Conservation (phyloP, 1,139 yeast species). For the Kazachstania sp. region DNA sequence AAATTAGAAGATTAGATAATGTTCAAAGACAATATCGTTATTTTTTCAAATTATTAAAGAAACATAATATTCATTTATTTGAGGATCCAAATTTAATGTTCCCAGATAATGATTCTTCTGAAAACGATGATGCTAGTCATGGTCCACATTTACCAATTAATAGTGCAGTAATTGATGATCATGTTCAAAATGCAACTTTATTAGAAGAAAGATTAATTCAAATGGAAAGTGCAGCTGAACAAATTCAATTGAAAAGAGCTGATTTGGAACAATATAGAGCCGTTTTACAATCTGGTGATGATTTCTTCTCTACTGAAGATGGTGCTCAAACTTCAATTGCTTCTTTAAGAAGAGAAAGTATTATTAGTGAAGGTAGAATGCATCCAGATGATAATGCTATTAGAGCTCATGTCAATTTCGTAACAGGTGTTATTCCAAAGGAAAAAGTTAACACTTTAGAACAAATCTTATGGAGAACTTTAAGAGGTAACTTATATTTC, state of each 20-base stretch:
- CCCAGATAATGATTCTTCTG: constrained; percentile 6
- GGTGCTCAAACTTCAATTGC: constrained; percentile 14
- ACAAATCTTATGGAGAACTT: constrained; percentile 84
- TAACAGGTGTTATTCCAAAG: constrained; percentile 77
- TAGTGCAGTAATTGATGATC: constrained; percentile 68
- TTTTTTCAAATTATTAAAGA: constrained; percentile 39
- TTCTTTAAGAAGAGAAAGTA: constrained; percentile 12
- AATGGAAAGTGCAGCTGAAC: constrained; percentile 48
- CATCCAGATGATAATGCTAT: constrained; percentile 15
- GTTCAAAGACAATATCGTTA: constrained; percentile 49
- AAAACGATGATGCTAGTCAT: constrained; percentile 7
- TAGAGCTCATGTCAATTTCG: constrained; percentile 43
- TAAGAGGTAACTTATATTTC: constrained; percentile 82
- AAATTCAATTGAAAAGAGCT: constrained; percentile 46
- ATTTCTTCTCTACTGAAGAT: constrained; percentile 47
- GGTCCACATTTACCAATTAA: constrained; percentile 32
- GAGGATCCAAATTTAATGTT: constrained; percentile 30
- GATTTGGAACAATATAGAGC: constrained; percentile 56
- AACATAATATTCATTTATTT: constrained; percentile 40
- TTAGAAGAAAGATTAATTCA: constrained; percentile 53
- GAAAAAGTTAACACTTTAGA: constrained; percentile 64
- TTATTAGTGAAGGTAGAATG: constrained; percentile 12
- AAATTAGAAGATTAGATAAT: constrained; percentile 61
- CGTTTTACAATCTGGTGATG: constrained; percentile 60
- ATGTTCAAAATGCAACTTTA: constrained; percentile 56